Evolutionary conservation across 2,329 filamentous ascomycete genomes (phyloP), one percentile per base, ranked within the genome.

Genomic region (Decorospora gaudefroyi): DNA sequence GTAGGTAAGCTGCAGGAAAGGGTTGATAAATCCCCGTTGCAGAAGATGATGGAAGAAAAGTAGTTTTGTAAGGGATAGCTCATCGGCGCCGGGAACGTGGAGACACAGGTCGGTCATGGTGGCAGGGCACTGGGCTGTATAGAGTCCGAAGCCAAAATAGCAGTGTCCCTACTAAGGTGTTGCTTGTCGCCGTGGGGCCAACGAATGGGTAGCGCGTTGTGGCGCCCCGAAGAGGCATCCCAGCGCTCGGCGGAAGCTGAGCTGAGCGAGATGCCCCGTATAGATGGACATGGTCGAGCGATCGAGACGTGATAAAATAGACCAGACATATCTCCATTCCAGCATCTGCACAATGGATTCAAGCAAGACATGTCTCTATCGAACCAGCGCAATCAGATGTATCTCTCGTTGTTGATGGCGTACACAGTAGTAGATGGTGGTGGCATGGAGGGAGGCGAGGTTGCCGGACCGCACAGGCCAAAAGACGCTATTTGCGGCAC

Each of bases 91-190:
- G 40, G 29, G 27, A 25, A 37, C 25, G 12, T 33, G 38, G 39
- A 27, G 17, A 50, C 31, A 34, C 35, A 53, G 41, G 26, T 34
- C 48, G 16, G 33, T 46, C 55, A 59, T 47, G 33, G 40, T 51
- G 41, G 49, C 51, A 49, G 53, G 45, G 46, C 53, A 54, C 36
- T 38, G 48, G 39, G 39, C 31, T 54, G 42, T 51, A 49, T 41
- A 53, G 44, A 42, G 37, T 37, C 50, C 44, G 42, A 27, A 26
- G 47, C 48, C 48, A 59, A 54, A 57, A 61, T 61, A 59, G 57
- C 31, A 52, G 47, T 50, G 25, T 32, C 32, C 36, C 33, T 36
- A 43, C 46, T 43, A 46, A 43, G 48, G 42, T 33, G 29, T 27
- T 33, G 37, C 23, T 40, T 30, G 35, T 42, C 50, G 51, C 44